phyloP scores from a whole-genome alignment of 768 basidiomycete species.

The Melanogaster broomeanus region DNA sequence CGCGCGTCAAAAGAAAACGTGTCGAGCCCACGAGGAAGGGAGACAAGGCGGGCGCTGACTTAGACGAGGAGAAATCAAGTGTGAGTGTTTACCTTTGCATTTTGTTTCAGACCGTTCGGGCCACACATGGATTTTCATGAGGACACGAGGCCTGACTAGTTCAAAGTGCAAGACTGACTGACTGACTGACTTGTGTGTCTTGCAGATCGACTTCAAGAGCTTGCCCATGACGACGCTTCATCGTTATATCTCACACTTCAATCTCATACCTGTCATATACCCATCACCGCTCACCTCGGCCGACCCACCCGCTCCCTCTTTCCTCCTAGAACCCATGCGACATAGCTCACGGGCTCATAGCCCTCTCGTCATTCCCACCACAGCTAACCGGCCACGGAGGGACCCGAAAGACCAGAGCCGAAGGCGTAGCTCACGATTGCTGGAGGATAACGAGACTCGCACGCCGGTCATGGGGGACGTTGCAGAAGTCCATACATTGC shows the following conservation, averaged over 20 bases:
- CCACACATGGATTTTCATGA: neutral
- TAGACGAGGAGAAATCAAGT: conserved; percentile 29
- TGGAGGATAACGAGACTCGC: conserved; percentile 61
- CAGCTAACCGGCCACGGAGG: conserved; percentile 73
- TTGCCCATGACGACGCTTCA: conserved; percentile 67
- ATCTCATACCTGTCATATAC: conserved; percentile 67
- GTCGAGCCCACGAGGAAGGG: conserved; percentile 46
- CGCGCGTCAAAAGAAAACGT: conserved; percentile 72
- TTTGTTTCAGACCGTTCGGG: neutral
- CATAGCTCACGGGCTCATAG: conserved; percentile 52
- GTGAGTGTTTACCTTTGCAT: conserved; percentile 24
- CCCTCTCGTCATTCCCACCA: conserved; percentile 47
- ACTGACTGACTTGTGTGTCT: conserved; percentile 14
- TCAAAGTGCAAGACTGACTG: too few species aligned
- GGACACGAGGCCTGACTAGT: neutral
- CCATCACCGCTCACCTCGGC: conserved; percentile 67
- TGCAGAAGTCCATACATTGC: conserved; percentile 61
- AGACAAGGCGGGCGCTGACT: conserved; percentile 39
- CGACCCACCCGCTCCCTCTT: conserved; percentile 70
- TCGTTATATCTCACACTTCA: conserved; percentile 72
- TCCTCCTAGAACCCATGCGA: conserved; percentile 52
- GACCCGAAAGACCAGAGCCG: conserved; percentile 62
- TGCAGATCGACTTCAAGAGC: conserved; percentile 74
- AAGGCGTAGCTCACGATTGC: conserved; percentile 68
- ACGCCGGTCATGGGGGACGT: conserved; percentile 72